These are phyloP conservation scores for Pancytospora philotis DNA, from an alignment of 371 early-diverging fungal species.

Conservation along the genomic window DNA sequence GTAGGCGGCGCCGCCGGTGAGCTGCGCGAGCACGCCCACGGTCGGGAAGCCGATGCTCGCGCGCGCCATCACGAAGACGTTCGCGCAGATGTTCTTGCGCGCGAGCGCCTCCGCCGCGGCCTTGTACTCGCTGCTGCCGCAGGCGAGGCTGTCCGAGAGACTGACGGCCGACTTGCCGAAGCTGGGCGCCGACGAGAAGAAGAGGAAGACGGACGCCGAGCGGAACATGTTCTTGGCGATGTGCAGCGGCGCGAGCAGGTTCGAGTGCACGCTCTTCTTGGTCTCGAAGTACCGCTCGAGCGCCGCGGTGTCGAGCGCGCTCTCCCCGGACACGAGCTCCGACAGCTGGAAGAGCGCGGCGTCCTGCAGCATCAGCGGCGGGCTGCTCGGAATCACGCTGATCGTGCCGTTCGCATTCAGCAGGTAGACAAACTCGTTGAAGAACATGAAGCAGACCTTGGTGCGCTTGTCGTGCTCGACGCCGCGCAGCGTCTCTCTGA, in stretches of 20 bases:
- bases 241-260: constrained; percentile 49
- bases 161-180: constrained; percentile 32
- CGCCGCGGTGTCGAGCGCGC: background rate
- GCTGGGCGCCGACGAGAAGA: constrained; percentile 49
- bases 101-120: constrained; percentile 78
- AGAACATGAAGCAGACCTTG: constrained; percentile 44
- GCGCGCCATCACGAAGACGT: constrained; percentile 74
- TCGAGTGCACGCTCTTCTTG: constrained; percentile 29
- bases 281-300: constrained; percentile 25
- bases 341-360: background rate
- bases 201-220: constrained; percentile 40
- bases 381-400: background rate
- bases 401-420: constrained; percentile 30
- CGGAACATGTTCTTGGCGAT: constrained; percentile 18
- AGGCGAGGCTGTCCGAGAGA: background rate
- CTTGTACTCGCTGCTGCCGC: constrained; percentile 68
- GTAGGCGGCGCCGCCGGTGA: constrained; percentile 81
- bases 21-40: constrained; percentile 65
- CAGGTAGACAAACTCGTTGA: constrained; percentile 26
- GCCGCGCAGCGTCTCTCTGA: constrained; percentile 29
- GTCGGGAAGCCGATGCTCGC: constrained; percentile 82
- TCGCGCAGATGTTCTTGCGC: constrained; percentile 74
- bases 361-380: constrained; percentile 7
- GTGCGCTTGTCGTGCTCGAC: constrained; percentile 23
- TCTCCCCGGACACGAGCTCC: constrained; percentile 10